Evolutionary conservation across 2,329 filamentous ascomycete species (phyloP), one percentile per base, ranked within the genome.

Genomic region (Neofusicoccum kwambonambiense): DNA sequence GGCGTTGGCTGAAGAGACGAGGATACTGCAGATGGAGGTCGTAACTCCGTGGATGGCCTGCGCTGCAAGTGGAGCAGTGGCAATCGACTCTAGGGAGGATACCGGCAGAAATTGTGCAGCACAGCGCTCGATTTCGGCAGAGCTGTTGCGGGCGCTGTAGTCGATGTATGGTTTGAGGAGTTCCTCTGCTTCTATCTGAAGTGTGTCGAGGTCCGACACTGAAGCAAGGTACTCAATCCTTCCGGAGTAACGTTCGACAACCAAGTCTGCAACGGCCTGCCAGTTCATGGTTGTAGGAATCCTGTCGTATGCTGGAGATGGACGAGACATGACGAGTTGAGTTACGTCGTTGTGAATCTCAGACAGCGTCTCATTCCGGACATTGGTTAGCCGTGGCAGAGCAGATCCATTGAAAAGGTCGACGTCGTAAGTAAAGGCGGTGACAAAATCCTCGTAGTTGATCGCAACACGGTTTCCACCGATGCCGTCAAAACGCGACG

Each of bases 201-300:
- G 34, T 3, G 42, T 50, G 13, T 64, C 42, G 34, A 64, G 22
- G n/a, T 44, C 42, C 6, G 54, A 34, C 4, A 64, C 22, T 58
- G 51, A 42, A 7, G 34, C 64, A 4, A 80, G 68, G 60, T 75
- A 71, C 47, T 76, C 74, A 34, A 93, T 75, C 27, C 86, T 80
- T 37, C 83, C 78, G 3, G 83, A 82, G 69, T 89, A 92, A 1
- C 90, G 83, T 4, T 80, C 73, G 3, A 91, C 80, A 3, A 93
- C 78, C 80, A 90, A 82, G 69, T 93, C 90, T 0, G 83, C 81
- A 1, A 90, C 78, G 0, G 78, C 82, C 71, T 92, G 90, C 90
- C 90, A 93, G 69, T 91, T 78, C 31, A 85, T 71, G 4, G 50
- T 37, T 8, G 42, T 35, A 2, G 34, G 51, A 34, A 56, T 42